Percentiles rank a stretch among this genome's conserved stretches.
These are phyloP conservation scores for Stereum hirsutum DNA, from an alignment of 1,284 basidiomycete species.

Conservation along the genomic window DNA sequence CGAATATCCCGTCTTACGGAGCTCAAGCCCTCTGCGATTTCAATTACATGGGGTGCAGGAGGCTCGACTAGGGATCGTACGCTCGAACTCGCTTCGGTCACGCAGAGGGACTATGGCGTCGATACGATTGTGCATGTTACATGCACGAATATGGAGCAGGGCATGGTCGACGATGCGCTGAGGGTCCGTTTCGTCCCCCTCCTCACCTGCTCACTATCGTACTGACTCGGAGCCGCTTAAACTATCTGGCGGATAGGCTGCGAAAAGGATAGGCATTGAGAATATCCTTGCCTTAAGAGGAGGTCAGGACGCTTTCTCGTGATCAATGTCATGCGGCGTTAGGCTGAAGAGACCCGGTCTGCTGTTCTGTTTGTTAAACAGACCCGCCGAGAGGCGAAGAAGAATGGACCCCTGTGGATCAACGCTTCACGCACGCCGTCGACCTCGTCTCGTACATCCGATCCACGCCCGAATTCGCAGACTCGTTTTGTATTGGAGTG, in stretches of 20 bases:
- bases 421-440: constrained; percentile 79
- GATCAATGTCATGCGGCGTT: background rate
- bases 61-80: constrained; percentile 86
- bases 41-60: constrained; percentile 96
- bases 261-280: constrained; percentile 76
- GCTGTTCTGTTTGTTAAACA: too few species aligned
- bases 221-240: background rate
- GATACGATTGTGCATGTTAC: constrained; percentile 93
- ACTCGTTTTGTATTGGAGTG: constrained; percentile 88
- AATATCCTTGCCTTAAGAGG: constrained; percentile 92
- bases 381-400: constrained; percentile 93
- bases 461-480: constrained; percentile 67
- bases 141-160: constrained; percentile 94
- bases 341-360: constrained; percentile 2
- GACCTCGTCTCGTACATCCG: constrained; percentile 93
- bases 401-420: constrained; percentile 83
- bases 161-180: constrained; percentile 79
- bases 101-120: constrained; percentile 61
- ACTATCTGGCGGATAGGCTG: constrained; percentile 39
- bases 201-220: background rate
- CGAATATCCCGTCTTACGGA: constrained; percentile 69
- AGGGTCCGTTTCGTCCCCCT: constrained; percentile 39
- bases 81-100: constrained; percentile 75
- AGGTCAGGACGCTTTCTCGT: constrained; percentile 32
- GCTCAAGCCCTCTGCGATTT: constrained; percentile 72